Evolutionary conservation across 139 green algal species (phyloP), one percentile per base, ranked within the genome.

Genomic region (Pleodorina starrii): DNA sequence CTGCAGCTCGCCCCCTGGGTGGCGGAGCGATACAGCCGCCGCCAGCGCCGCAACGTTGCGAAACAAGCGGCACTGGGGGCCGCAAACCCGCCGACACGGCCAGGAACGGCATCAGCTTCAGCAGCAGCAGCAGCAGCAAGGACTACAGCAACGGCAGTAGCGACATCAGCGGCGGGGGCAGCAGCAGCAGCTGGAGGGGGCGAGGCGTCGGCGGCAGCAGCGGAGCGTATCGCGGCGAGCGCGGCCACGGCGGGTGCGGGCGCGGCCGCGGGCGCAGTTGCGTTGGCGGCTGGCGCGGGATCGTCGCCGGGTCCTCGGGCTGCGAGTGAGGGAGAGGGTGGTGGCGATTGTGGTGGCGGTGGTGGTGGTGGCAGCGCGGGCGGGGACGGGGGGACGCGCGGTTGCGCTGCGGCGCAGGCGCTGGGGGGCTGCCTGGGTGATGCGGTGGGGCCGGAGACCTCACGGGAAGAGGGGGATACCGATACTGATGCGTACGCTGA

Each of bases 1-100:
- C 36, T 87, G 21, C 40, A 57, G 60, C 81, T 87, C 12, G 81
- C 81, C 42, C 81, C 81, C 81, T 87, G 81, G 81, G 81, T 87
- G 81, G 81, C 81, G 4, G 81, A 87, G 43, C 81, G 81, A 12
- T 87, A 87, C 59, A 87, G 81, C 81, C 42, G 81, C 6, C 60
- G 81, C 25, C 60, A 43, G 42, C 81, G 79, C 12, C 57, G 59
- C 27, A 48, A 54, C 54, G n/a, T 74, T 5, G 54, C 51, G 0
- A 50, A 75, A 40, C 57, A 75, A 57, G n/a, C 79, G n/a, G n/a
- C n/a, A n/a, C n/a, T n/a, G n/a, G n/a, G n/a, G n/a, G n/a, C n/a
- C n/a, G n/a, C n/a, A n/a, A n/a, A n/a, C 11, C 50, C 29, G 79
- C 57, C 51, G 35, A 12, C 48, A 43, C 25, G 54, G 21, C 29